Conservation (phyloP, 1,139 yeast species). For the Casaregolazyma lundiana region DNA sequence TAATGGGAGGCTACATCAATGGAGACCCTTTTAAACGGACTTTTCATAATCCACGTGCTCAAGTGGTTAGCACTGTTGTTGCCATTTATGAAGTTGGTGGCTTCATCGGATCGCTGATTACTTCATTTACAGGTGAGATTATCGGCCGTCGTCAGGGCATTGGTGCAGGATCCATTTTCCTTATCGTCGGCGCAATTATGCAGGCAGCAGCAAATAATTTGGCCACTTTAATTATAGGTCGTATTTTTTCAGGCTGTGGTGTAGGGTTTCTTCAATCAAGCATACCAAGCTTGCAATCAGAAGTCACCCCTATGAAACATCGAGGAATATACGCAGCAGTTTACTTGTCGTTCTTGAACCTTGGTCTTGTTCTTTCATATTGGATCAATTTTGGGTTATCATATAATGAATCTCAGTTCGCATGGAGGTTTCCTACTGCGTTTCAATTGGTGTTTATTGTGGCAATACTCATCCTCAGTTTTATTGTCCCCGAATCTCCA, state of each 20-base stretch:
- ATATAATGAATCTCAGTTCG: slow-evolving; percentile 33
- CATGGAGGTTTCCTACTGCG: slow-evolving; percentile 49
- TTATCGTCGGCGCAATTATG: slow-evolving; percentile 72
- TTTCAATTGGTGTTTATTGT: slow-evolving; percentile 23
- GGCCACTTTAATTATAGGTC: slow-evolving; percentile 66
- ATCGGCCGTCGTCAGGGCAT: slow-evolving; percentile 66
- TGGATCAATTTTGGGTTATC: slow-evolving; percentile 57
- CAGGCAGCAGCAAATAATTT: slow-evolving; percentile 74
- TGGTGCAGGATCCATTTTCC: slow-evolving; percentile 66
- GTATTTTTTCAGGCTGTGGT: slow-evolving; percentile 71
- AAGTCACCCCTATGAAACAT: slow-evolving; percentile 61
- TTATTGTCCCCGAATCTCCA: slow-evolving; percentile 59
- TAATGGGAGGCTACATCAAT: slow-evolving; percentile 18
- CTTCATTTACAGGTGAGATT: slow-evolving; percentile 52
- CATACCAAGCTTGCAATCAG: slow-evolving; percentile 76
- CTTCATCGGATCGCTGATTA: slow-evolving; percentile 38
- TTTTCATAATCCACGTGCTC: slow-evolving; percentile 19
- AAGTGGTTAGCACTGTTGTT: slow-evolving; percentile 26
- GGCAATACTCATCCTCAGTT: slow-evolving; percentile 18
- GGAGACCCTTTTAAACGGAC: slow-evolving; percentile 14
- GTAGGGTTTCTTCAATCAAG: slow-evolving; percentile 75
- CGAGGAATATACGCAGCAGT: slow-evolving; percentile 66
- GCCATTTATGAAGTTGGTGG: slow-evolving; percentile 83
- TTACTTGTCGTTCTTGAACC: slow-evolving; percentile 64
- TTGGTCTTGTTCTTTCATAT: slow-evolving; percentile 67